Base-by-base conservation (phyloP, 2,329 filamentous ascomycete genomes). In the Helotiales sp. region DNA sequence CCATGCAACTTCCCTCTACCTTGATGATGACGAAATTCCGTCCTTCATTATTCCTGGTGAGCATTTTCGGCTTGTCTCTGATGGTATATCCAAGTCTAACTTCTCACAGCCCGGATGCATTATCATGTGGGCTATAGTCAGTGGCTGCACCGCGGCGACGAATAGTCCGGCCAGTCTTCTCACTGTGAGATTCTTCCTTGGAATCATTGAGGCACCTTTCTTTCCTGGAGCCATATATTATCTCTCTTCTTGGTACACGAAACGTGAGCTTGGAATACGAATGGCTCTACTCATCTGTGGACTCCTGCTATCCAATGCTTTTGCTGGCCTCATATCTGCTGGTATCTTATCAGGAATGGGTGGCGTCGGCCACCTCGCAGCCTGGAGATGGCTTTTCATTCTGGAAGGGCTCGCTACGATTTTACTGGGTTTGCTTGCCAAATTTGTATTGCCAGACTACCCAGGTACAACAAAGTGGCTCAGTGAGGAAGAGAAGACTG, bases 1-100 rank as follows among this genome's bases (percentile, higher is more conserved):
- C 67, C 22, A 52, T 63, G 52, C 71, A 78, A 51, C 68, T 75
- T 0, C 74, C 74, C 0, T 75, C 73, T 54, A 77, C 76, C 54
- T 72, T 77, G 67, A 49, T 77, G 1, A 69, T 77, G 10, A 70
- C 55, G 67, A 60, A 62, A 38, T 58, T 67, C 9, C 53, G 61
- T 9, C 67, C 67, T 1, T 62, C 59, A 3, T 54, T 63, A 13
- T 68, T 69, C 47, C 68, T 3, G 12, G 33, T 36, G 36, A 34
- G 31, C 9, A 9, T 34, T 34, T 15, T 15, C 9, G 9, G 9
- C 15, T 34, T 15, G 15, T 9, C 9, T 34, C 31, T 34, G 9
- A 34, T 9, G 15, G 31, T 34, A 34, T 34, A 34, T 9, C 31
- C 31, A 34, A 34, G 9, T 34, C 31, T 9, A 34, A 34, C 15